Conservation (phyloP, 768 basidiomycete species). For the Phaffia australis region DNA sequence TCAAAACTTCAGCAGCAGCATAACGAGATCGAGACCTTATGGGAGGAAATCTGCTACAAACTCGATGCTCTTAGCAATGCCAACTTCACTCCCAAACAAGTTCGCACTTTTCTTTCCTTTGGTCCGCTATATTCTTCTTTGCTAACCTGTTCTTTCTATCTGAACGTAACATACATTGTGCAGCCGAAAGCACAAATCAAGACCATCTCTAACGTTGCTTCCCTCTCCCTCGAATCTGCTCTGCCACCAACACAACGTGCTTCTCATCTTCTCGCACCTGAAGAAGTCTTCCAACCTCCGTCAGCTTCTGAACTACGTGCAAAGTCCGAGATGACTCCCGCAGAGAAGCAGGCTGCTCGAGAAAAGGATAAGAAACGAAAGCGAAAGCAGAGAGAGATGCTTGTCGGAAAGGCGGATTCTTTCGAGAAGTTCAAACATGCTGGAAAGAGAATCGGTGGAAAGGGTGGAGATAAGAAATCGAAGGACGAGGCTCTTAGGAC, state of each 20-base stretch:
- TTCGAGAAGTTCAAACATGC: slow-evolving; percentile 46
- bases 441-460: slow-evolving; percentile 6
- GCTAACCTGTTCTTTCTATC: not conserved
- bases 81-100: slow-evolving; percentile 88
- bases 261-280: slow-evolving; percentile 77
- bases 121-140: not conserved
- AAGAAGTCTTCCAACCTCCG: slow-evolving; percentile 63
- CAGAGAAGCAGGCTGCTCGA: slow-evolving; percentile 61
- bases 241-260: slow-evolving; percentile 69
- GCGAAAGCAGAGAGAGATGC: slow-evolving; percentile 57
- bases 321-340: slow-evolving; percentile 70
- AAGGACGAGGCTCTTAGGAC: slow-evolving; percentile 73
- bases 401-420: slow-evolving; percentile 46
- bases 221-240: slow-evolving; percentile 76
- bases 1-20: slow-evolving; percentile 82
- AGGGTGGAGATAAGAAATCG: slow-evolving; percentile 53
- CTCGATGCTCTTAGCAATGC: slow-evolving; percentile 89
- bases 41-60: slow-evolving; percentile 77
- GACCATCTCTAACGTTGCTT: slow-evolving; percentile 68
- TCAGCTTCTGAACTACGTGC: slow-evolving; percentile 48
- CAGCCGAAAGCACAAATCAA: slow-evolving; percentile 84
- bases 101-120: slow-evolving; percentile 39
- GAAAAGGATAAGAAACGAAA: slow-evolving; percentile 41
- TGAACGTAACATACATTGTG: not conserved
- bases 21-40: slow-evolving; percentile 66